Conservation (phyloP, 768 basidiomycete species). For the Artomyces pyxidatus region DNA sequence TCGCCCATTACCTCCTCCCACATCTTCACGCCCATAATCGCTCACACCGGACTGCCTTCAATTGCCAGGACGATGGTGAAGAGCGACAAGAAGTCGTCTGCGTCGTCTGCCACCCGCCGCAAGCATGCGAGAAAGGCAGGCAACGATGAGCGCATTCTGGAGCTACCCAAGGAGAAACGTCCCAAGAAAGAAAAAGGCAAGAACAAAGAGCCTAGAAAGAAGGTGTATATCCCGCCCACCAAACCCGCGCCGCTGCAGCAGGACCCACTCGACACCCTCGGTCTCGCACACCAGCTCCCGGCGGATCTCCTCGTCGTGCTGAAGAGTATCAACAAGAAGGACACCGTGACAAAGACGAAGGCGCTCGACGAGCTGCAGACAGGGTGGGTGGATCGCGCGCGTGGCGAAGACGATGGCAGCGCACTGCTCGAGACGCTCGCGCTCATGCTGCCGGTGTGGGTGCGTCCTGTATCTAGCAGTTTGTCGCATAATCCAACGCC, state of each 20-base stretch:
- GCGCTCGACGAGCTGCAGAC: slow-evolving; percentile 79
- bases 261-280: slow-evolving; percentile 83
- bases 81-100: slow-evolving; percentile 57
- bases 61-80: no score
- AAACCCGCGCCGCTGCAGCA: slow-evolving; percentile 67
- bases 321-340: slow-evolving; percentile 81
- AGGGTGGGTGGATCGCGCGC: slow-evolving; percentile 54
- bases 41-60: no score
- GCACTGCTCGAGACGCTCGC: slow-evolving; percentile 32
- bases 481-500: background rate
- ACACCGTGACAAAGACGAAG: slow-evolving; percentile 71
- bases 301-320: slow-evolving; percentile 80
- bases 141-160: slow-evolving; percentile 26
- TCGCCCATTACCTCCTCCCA: no score
- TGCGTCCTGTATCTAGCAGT: slow-evolving; percentile 31
- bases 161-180: slow-evolving; percentile 36
- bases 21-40: no score
- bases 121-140: slow-evolving; percentile 80
- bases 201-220: slow-evolving; percentile 60
- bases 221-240: slow-evolving; percentile 80
- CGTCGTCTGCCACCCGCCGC: slow-evolving; percentile 80
- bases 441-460: slow-evolving; percentile 86
- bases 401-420: slow-evolving; percentile 35
- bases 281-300: slow-evolving; percentile 64
- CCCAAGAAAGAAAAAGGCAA: slow-evolving; percentile 46